Evolutionary conservation across 2,329 filamentous ascomycete species (phyloP).

Genomic region (Endocalyx cinctus): DNA sequence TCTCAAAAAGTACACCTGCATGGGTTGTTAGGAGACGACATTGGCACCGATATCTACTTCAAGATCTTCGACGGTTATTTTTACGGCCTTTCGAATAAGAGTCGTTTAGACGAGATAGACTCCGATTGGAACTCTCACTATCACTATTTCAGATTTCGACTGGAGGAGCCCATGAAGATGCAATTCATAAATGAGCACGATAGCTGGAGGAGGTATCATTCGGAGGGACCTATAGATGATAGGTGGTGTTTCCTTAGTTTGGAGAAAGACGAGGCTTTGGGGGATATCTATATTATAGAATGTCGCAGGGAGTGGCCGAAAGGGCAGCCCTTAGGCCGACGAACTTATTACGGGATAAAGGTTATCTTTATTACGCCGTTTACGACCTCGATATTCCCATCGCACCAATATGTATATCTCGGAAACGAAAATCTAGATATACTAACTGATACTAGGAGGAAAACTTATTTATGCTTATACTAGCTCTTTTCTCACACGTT

Average conservation of each 20-base stretch:
- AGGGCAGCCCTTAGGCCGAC: conserved; percentile 49
- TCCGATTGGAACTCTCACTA: conserved; percentile 67
- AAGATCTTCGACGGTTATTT: conserved; percentile 62
- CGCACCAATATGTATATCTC: too few species aligned
- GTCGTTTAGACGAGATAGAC: conserved; percentile 57
- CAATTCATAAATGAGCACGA: conserved; percentile 39
- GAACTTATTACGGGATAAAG: conserved; percentile 61
- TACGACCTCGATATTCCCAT: too few species aligned
- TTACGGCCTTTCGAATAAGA: conserved; percentile 66
- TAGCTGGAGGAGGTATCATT: conserved; percentile 63
- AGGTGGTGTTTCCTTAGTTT: conserved; percentile 66
- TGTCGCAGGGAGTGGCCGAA: conserved; percentile 62
- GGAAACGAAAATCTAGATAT: too few species aligned
- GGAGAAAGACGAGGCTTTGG: conserved; percentile 54
- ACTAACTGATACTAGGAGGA: too few species aligned
- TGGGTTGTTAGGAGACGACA: conserved; percentile 57
- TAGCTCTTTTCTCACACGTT: too few species aligned
- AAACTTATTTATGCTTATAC: too few species aligned
- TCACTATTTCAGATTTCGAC: conserved; percentile 58
- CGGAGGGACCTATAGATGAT: conserved; percentile 70
- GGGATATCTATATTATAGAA: conserved; percentile 59
- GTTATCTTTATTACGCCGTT: too few species aligned
- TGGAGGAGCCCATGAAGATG: conserved; percentile 39
- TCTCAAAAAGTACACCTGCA: conserved; percentile 45
- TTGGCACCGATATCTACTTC: conserved; percentile 65